A percentile compares a stretch with the other conserved stretches of the same genome.
These are phyloP conservation scores for Tilletiaria anomala DNA, from an alignment of 1,284 basidiomycete genomes.

Conservation along the genomic window DNA sequence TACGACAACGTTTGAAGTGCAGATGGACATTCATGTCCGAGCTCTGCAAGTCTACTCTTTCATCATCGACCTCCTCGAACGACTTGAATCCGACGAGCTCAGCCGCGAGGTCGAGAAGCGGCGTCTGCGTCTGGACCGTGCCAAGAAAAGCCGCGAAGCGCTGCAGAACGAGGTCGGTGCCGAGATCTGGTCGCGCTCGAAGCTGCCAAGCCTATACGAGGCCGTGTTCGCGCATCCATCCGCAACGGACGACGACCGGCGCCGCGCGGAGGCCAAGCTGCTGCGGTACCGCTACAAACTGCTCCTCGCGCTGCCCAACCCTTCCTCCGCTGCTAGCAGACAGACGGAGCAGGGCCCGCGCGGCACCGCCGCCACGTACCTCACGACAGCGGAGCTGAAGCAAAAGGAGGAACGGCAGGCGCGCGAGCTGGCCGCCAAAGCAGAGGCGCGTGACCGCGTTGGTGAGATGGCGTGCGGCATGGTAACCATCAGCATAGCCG, in stretches of 20 bases:
- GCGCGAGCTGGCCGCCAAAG: neutral
- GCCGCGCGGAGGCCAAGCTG: constrained; percentile 47
- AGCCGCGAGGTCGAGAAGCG: constrained; percentile 24
- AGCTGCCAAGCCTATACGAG: constrained; percentile 48
- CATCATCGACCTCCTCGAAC: constrained; percentile 18
- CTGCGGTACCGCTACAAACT: constrained; percentile 52
- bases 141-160: constrained; percentile 10
- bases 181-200: constrained; percentile 41
- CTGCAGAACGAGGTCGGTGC: neutral
- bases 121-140: constrained; percentile 18
- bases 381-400: neutral
- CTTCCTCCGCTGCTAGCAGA: too few relatives aligned
- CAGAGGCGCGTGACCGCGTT: neutral
- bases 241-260: constrained; percentile 59
- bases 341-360: too few relatives aligned
- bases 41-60: constrained; percentile 23
- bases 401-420: constrained; percentile 40
- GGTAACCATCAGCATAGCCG: constrained; percentile 57
- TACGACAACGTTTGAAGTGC: constrained; percentile 43
- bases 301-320: constrained; percentile 49
- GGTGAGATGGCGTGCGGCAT: constrained; percentile 53
- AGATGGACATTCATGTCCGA: constrained; percentile 55
- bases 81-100: constrained; percentile 18
- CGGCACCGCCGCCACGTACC: too few relatives aligned
- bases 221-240: constrained; percentile 64